These are phyloP conservation scores for Pyronema domesticum DNA, from an alignment of 495 filamentous ascomycete species.

Conservation along the genomic window DNA sequence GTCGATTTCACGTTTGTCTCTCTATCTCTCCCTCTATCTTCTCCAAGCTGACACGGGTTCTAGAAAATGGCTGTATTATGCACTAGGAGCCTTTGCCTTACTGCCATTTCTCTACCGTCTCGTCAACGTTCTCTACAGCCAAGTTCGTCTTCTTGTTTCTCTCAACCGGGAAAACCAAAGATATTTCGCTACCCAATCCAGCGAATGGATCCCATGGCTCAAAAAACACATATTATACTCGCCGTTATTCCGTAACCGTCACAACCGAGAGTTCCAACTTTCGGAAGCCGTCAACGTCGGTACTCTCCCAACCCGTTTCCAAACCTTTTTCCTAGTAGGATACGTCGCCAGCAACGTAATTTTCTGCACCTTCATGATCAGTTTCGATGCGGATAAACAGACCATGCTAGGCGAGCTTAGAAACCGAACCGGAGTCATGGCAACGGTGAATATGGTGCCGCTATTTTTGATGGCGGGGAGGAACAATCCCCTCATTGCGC, in stretches of 20 bases:
- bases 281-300: slow-evolving; percentile 73
- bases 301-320: slow-evolving; percentile 72
- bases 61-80: slow-evolving; percentile 24
- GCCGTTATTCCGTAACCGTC: slow-evolving; percentile 62
- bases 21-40: too few relatives aligned
- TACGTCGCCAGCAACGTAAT: slow-evolving; percentile 63
- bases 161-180: slow-evolving; percentile 46
- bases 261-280: slow-evolving; percentile 78
- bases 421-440: slow-evolving; percentile 67
- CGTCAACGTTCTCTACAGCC: slow-evolving; percentile 43
- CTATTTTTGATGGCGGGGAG: slow-evolving; percentile 73
- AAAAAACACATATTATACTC: slow-evolving; percentile 73
- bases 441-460: slow-evolving; percentile 79
- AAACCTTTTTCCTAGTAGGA: slow-evolving; percentile 50
- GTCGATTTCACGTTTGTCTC: too few relatives aligned
- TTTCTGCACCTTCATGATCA: slow-evolving; percentile 61
- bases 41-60: slow-evolving; percentile 1
- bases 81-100: slow-evolving; percentile 34
- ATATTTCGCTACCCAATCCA: slow-evolving; percentile 33
- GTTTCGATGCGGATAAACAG: slow-evolving; percentile 32
- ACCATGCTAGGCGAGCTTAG: slow-evolving; percentile 50
- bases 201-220: slow-evolving; percentile 41
- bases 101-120: slow-evolving; percentile 39
- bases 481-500: slow-evolving; percentile 77
- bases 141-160: slow-evolving; percentile 54